Evolutionary conservation across 352 stramenopile species (phyloP), one percentile per base, ranked within the genome.

Genomic region (Phytophthora hybrid): DNA sequence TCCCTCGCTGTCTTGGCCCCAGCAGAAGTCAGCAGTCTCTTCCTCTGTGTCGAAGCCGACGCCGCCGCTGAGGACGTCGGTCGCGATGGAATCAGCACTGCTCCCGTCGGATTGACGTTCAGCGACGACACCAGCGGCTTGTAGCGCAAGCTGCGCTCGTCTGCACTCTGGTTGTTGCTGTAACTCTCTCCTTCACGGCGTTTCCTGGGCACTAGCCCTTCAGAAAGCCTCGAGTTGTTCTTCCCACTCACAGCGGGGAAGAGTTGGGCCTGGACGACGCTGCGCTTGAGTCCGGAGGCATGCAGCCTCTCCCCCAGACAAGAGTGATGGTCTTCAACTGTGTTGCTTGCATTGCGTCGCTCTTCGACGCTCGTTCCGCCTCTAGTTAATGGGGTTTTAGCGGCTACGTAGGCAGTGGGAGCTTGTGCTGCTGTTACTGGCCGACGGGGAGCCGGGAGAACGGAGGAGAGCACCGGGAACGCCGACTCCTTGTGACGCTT

Each of bases 281-380:
- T 91, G 7, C 83, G 78, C 57, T 90, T 87, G 23, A 93, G 37
- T 0, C 88, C 88, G 5, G 77, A 82, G n/a, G 83, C 80, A 21
- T 91, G 86, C 7, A 95, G 71, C 8, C 88, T 79, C 16, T 85
- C 73, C 0, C 74, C 60, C 18, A 93, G 56, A 1, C 63, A 51
- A 19, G 44, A n/a, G 9, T 61, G 49, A 0, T 26, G 59, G 31
- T 46, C 34, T 10, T 52, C 51, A 32, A n/a, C 23, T 13, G 6
- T 6, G 10, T 16, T 41, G 8, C 10, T 63, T 11, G 3, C 23
- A 26, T 9, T 52, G 46, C n/a, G 46, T 26, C 46, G 39, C 39
- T n/a, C 39, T 46, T 11, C 39, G 39, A 16, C 13, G 39, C 39
- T 46, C 11, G 39, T 32, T 19, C 21, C 19, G 11, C 9, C 49